Percentiles rank a stretch among this genome's conserved stretches.
Conservation (phyloP, 139 green algal species). For the Astrephomene gubernaculifera region DNA sequence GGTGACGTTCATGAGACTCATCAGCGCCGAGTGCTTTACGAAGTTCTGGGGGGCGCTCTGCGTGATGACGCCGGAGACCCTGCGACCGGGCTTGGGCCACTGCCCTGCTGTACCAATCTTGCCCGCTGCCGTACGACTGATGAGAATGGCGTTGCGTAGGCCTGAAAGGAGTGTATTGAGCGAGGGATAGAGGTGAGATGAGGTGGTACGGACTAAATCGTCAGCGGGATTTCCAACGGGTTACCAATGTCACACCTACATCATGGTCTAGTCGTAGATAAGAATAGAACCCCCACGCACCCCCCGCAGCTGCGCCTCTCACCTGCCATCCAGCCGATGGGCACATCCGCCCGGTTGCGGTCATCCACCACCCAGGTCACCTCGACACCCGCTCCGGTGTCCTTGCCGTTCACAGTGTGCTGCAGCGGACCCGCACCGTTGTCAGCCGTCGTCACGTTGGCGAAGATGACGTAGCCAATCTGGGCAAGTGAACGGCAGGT, state of each 20-base stretch:
- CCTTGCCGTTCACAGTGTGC: slow-evolving; percentile 70
- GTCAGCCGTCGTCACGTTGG: slow-evolving; percentile 64
- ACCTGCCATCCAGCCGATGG: slow-evolving; percentile 53
- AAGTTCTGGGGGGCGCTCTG: slow-evolving; percentile 45
- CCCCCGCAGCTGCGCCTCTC: too few species aligned
- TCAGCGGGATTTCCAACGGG: too few species aligned
- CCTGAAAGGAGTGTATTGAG: too few species aligned
- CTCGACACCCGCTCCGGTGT: slow-evolving; percentile 65
- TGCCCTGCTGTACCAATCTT: slow-evolving; percentile 41
- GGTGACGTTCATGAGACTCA: slow-evolving; percentile 63
- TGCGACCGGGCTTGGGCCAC: slow-evolving; percentile 46
- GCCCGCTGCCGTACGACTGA: slow-evolving; percentile 48
- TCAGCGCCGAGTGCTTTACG: slow-evolving; percentile 50
- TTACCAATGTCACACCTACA: too few species aligned
- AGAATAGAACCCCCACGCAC: too few species aligned
- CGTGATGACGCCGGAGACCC: slow-evolving; percentile 57
- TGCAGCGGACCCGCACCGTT: slow-evolving; percentile 60
- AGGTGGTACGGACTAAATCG: too few species aligned
- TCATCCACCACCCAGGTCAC: slow-evolving; percentile 63
- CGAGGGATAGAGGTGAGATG: too few species aligned
- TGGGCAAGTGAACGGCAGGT: too few species aligned
- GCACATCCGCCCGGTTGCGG: slow-evolving; percentile 34
- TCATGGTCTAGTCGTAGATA: too few species aligned
- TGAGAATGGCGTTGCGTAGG: slow-evolving; percentile 54
- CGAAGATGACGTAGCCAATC: slow-evolving; percentile 57